A percentile compares a stretch with the other conserved stretches of the same genome.
These are phyloP conservation scores for Rhodomyrtus psidioides DNA, from an alignment of 441 rosid species.

Conservation along the genomic window DNA sequence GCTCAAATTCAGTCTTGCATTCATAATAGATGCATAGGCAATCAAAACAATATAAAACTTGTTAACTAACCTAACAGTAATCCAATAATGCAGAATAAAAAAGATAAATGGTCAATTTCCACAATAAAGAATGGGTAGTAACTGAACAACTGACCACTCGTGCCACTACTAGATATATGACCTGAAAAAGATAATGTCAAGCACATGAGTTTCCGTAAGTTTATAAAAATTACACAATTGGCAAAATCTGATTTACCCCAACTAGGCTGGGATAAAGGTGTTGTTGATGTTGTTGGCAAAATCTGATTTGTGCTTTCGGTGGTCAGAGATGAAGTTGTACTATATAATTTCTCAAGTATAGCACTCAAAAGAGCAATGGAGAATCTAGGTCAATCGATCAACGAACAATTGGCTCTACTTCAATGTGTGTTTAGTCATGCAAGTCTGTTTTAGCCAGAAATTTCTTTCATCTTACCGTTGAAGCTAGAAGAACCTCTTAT, in stretches of 20 bases:
- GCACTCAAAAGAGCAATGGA: neutral
- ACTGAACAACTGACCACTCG: neutral
- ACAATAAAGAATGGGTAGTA: neutral
- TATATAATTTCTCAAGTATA: neutral
- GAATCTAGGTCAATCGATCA: neutral
- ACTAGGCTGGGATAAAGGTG: too few species aligned
- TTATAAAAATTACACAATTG: neutral
- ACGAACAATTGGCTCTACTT: neutral
- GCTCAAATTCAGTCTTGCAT: neutral
- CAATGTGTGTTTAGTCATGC: neutral
- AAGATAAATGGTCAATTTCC: neutral
- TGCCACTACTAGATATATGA: neutral
- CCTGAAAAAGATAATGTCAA: neutral
- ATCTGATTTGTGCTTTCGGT: neutral
- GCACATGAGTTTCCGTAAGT: neutral
- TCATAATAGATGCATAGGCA: too few species aligned
- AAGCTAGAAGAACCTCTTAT: neutral
- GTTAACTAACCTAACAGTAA: neutral
- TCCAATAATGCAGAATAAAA: neutral
- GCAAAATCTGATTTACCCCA: neutral
- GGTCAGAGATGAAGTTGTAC: neutral
- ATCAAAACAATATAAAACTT: neutral
- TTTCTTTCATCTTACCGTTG: neutral
- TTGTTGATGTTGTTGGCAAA: neutral
- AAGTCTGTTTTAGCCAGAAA: neutral